Base-by-base conservation (phyloP, 371 early-diverging fungal species). In the Mucor mucedo region DNA sequence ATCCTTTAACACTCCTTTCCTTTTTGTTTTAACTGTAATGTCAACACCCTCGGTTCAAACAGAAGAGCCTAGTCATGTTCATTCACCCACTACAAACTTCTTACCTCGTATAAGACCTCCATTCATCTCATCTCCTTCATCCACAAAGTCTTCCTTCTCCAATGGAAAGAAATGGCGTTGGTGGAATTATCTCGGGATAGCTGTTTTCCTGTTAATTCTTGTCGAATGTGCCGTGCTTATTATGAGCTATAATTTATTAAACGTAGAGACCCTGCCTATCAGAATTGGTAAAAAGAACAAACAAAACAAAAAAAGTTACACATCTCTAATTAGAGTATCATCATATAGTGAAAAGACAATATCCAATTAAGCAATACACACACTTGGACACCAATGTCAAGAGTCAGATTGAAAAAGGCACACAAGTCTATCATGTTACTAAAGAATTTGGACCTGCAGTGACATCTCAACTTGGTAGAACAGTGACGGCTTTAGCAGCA, bases 401-500 rank as follows among this genome's bases (percentile, higher is more conserved):
- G 68, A 75, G 69, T 59, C 72, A 63, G 55, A 55, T 78, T 3
- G 68, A 65, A 40, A 69, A 71, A 52, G 83, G 73, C 4, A 79
- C 82, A 14, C 59, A 74, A n/a, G 74, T 89, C 7, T 89, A 84
- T 42, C 89, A 89, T 61, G 76, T 89, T 44, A 84, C 86, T 27
- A 87, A 84, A 61, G 89, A 88, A 63, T 88, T 87, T 69, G 87
- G 87, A 9, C 77, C 80, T 5, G 87, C 87, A 1, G 69, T 84
- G 5, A 75, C 82, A 79, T 82, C 86, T 28, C 81, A 82, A 8
- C 67, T 88, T 32, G 89, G 89, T 14, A 80, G 78, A 74, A 79
- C 85, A 5, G 82, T 87, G n/a, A 89, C 89, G 11, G 84, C 85
- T 2, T 70, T 89, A 9, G 84, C 87, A 4, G 60, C 78, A 14